Conservation (phyloP, 805 yeast species). For the Hanseniaspora vineae region DNA sequence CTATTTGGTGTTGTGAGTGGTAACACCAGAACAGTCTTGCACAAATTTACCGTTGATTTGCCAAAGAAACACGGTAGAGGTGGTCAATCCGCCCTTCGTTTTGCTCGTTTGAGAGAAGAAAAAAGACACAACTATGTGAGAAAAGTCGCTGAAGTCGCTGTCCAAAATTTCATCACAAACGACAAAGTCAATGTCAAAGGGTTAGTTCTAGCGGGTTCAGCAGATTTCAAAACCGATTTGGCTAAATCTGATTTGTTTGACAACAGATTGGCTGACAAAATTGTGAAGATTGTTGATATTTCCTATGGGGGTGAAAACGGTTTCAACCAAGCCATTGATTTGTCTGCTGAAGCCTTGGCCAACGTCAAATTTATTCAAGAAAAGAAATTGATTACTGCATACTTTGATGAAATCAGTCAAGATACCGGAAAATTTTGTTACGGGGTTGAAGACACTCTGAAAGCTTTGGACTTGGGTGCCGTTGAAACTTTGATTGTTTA, state of each 20-base stretch:
- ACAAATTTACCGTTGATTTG: slow-evolving; percentile 91
- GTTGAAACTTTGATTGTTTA: slow-evolving; percentile 85
- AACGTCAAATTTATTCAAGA: slow-evolving; percentile 97
- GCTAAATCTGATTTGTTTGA: slow-evolving; percentile 90
- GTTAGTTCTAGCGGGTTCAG: slow-evolving; percentile 94
- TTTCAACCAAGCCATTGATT: slow-evolving; percentile 96
- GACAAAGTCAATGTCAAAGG: slow-evolving; percentile 94
- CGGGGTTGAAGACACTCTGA: slow-evolving; percentile 91
- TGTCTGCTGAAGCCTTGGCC: slow-evolving; percentile 91
- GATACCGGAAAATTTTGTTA: slow-evolving; percentile 97
- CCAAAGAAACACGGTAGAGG: slow-evolving; percentile 99
- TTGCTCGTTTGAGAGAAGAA: slow-evolving; percentile 96
- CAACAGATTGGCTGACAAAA: slow-evolving; percentile 71
- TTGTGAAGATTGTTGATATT: slow-evolving; percentile 87
- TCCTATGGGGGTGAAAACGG: slow-evolving; percentile 99
- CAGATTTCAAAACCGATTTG: slow-evolving; percentile 94
- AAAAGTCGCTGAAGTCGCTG: slow-evolving; percentile 97
- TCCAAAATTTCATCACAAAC: slow-evolving; percentile 87
- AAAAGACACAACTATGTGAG: slow-evolving; percentile 97
- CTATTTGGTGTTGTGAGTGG: slow-evolving; percentile 92
- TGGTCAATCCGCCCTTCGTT: slow-evolving; percentile 99
- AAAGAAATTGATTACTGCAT: slow-evolving; percentile 81
- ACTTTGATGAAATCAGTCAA: slow-evolving; percentile 95
- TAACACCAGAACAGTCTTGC: slow-evolving; percentile 90
- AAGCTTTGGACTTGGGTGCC: slow-evolving; percentile 94